phyloP scores from a whole-genome alignment of 768 basidiomycete genomes.

The Calocybe gangraenosa region DNA sequence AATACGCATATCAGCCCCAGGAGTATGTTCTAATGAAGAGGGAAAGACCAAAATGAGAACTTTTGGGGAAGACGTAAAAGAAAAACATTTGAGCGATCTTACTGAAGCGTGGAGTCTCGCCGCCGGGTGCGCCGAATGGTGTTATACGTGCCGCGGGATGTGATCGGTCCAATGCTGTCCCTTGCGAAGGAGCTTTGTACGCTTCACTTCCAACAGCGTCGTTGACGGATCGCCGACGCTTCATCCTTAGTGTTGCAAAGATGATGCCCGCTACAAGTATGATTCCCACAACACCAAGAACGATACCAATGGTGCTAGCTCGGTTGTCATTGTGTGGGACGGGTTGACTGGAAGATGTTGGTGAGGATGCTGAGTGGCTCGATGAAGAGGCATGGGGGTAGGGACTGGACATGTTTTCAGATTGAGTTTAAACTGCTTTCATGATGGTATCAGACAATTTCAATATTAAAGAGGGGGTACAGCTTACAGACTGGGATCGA shows the following conservation, averaged over 20 bases:
- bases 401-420: slow-evolving; percentile 9
- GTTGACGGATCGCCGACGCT: slow-evolving; percentile 1
- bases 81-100: too few relatives aligned
- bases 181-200: slow-evolving; percentile 14
- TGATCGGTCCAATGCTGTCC: slow-evolving; percentile 24
- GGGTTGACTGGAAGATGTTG: slow-evolving; percentile 3
- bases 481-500: slow-evolving; percentile 4
- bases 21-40: slow-evolving; percentile 37
- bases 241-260: slow-evolving; percentile 8
- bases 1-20: slow-evolving; percentile 56
- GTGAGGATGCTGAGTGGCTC: background rate
- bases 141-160: slow-evolving; percentile 39
- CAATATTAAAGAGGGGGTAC: background rate
- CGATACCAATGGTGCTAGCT: slow-evolving; percentile 5
- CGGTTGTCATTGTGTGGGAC: background rate
- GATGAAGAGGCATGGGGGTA: background rate
- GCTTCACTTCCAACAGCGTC: slow-evolving; percentile 3
- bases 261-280: slow-evolving; percentile 9
- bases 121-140: slow-evolving; percentile 33
- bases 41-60: background rate
- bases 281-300: slow-evolving; percentile 9
- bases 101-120: slow-evolving; percentile 37
- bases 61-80: background rate
- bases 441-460: background rate
- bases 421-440: background rate